Evolutionary conservation across 129 eudicot species (phyloP), one percentile per base, ranked within the genome.

Genomic region (Tagetes erecta): DNA sequence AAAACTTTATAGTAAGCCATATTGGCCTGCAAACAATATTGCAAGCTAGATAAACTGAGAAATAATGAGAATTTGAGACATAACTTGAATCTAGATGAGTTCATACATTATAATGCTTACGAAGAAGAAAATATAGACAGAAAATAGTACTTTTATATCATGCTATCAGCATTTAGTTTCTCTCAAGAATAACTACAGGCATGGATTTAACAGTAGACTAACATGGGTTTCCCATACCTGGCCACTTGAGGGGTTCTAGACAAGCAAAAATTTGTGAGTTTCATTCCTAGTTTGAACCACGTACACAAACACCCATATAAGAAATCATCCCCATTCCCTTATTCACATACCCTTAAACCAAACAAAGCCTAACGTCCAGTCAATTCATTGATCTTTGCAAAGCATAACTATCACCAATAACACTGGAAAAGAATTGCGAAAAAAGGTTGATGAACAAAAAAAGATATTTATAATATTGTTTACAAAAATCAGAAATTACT

Each of bases 361-460:
- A 57, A 57, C 64, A 57, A 37, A n/a, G 27, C 65, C 71, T 38
- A 49, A 35, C 37, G 47, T 74, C 50, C 47, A 46, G 5, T 36
- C 37, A n/a, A 46, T 60, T 14, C 12, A 47, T 10, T 31, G 45
- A 69, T 44, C 42, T 38, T 69, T 45, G 51, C 62, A 35, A 58
- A 59, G 70, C 52, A 60, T 52, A 59, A 46, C 14, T 14, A 34
- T 46, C 42, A 60, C 36, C 76, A 59, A 45, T 66, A 40, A 49
- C 64, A 39, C 62, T 39, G 66, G 33, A 60, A 50, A 62, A 78
- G 44, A 47, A 36, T 33, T 49, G 45, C 8, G 4, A 49, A n/a
- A 70, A 66, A 45, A 38, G 38, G 34, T 46, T 12, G 50, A 80
- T 33, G 13, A 70, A 52, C 66, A 42, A 63, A 30, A 78, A 64